Evolutionary conservation across 2,329 filamentous ascomycete species (phyloP).

Genomic region (Diaporthe citriasiana): DNA sequence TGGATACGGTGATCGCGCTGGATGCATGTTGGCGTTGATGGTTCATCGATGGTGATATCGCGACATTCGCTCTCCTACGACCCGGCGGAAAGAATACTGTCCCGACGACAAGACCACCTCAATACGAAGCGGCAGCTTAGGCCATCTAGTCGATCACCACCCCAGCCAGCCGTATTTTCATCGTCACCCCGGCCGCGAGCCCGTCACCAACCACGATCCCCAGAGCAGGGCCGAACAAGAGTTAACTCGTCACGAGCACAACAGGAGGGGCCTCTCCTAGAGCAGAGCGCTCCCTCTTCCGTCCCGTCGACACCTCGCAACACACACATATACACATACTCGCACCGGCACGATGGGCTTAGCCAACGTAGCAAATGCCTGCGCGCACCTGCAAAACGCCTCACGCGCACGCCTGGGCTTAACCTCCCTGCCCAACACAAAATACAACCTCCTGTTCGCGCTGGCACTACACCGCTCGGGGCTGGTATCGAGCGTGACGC

Average conservation of each 20-base stretch:
- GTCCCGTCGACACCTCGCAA: not conserved
- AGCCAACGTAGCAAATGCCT: conserved; percentile 82
- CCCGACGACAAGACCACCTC: not conserved
- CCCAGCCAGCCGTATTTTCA: not conserved
- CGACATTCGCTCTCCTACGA: not conserved
- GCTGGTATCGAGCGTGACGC: conserved; percentile 84
- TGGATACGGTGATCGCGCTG: conserved; percentile 5
- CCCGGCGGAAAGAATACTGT: not conserved
- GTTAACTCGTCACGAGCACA: not conserved
- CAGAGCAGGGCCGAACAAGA: conserved; percentile 5
- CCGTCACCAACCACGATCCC: not conserved
- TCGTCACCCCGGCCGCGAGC: not conserved
- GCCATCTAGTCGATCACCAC: not conserved
- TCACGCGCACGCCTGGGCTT: conserved; percentile 85
- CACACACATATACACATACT: conserved; percentile 8
- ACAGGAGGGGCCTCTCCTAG: conserved; percentile 35
- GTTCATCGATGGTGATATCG: not conserved
- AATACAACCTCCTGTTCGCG: conserved; percentile 82
- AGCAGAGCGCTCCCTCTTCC: conserved; percentile 34
- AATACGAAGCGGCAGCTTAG: not conserved
- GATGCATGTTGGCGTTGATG: not conserved
- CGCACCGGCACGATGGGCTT: conserved; percentile 60
- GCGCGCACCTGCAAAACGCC: conserved; percentile 92
- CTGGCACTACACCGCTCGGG: conserved; percentile 86
- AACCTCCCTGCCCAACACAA: conserved; percentile 85